Base-by-base conservation (phyloP, 2,329 filamentous ascomycete species). In the Pyricularia sp. region DNA sequence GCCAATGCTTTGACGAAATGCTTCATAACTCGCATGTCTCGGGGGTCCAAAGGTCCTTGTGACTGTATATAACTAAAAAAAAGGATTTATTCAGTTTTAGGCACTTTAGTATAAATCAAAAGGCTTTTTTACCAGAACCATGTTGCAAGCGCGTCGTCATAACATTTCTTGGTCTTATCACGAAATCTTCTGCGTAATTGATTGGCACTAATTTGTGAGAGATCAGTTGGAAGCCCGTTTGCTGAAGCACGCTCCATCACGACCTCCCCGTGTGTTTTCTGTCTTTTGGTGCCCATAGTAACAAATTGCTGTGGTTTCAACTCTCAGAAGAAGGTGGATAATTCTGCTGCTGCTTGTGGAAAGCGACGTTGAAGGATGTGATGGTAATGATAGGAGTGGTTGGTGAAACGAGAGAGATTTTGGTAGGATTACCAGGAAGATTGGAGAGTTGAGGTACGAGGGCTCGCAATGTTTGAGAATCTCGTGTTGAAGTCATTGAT, bases 1-100 rank as follows among this genome's bases (percentile, higher is more conserved):
- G n/a, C 69, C 26, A 70, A 63, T 55, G 68, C 61, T 33, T 69
- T 42, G 26, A 31, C 59, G 30, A 69, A 69, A 66, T 68, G 42
- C 63, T 69, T 69, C 36, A 69, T 42, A 30, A 64, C 68, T 68
- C 68, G 61, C 61, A 69, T 69, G 30, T 69, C 65, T 67, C 58
- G 58, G 58, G 58, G 58, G 25, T 61, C 58, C 58, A 23, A 61
- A 61, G n/a, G 58, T 61, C 58, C 58, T 9, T 23, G 11, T 61
- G 4, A n/a, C n/a, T 61, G 2, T 25, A 25, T 12, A n/a, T 61
- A 61, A 5, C 58, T 25, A 26, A 61, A 61, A 12, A 61, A 61
- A 26, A n/a, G n/a, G 10, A 61, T 25, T 12, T 61, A 23, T 25
- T 25, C 17, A 61, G 58, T 26, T 61, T 23, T 61, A 36, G 33